These are phyloP conservation scores for Trichopus zeylanicus DNA, from an alignment of 116 monocot species.

Conservation along the genomic window DNA sequence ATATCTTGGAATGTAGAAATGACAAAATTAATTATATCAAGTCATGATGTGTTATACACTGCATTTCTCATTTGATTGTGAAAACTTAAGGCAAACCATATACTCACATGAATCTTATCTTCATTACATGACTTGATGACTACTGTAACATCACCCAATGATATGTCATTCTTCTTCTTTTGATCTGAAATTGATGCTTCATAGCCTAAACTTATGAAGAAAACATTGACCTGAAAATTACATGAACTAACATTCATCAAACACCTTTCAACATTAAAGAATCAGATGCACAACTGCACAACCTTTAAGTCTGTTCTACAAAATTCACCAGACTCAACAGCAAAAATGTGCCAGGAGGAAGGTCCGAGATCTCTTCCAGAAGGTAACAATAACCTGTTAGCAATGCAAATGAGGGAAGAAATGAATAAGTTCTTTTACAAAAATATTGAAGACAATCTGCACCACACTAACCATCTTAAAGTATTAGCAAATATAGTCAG, in stretches of 20 bases:
- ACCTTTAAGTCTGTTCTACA: no score
- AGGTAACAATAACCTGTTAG: conserved; percentile 14
- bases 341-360: conserved; percentile 19
- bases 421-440: neutral
- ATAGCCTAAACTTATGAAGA: conserved; percentile 31
- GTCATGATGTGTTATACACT: no score
- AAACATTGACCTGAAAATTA: no score
- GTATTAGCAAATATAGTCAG: neutral
- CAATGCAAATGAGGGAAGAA: neutral
- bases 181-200: conserved; percentile 47
- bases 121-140: conserved; percentile 57
- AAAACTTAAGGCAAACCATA: conserved; percentile 12
- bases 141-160: conserved; percentile 47
- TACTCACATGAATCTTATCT: conserved; percentile 66
- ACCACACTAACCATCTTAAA: no score
- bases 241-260: no score
- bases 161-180: conserved; percentile 56
- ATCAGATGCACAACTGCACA: no score
- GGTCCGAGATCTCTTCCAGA: conserved; percentile 8
- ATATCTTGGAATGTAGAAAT: no score
- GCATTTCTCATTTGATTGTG: no score
- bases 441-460: neutral
- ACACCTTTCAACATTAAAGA: no score
- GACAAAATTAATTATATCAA: no score
- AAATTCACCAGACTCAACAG: conserved; percentile 40